Evolutionary conservation across 768 basidiomycete genomes (phyloP).

Genomic region (Podaxis sp.): DNA sequence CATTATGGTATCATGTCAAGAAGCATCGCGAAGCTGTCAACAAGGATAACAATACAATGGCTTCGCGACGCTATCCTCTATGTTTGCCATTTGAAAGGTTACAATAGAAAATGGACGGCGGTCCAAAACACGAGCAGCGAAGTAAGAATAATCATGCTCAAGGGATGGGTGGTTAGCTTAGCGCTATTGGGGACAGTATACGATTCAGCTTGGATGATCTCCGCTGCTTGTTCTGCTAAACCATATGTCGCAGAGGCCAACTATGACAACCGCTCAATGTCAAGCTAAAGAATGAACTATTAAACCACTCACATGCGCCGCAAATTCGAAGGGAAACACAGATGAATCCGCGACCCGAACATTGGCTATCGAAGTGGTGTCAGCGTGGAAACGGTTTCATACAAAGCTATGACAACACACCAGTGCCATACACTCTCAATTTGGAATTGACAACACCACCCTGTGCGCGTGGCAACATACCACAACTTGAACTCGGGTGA

Average conservation of each 20-base stretch:
- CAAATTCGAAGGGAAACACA: conserved; percentile 49
- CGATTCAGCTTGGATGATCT: conserved; percentile 21
- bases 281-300: not conserved
- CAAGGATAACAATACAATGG: not conserved
- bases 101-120: not conserved
- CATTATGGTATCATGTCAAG: not conserved
- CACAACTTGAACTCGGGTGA: conserved; percentile 45
- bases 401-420: conserved; percentile 18
- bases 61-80: not conserved
- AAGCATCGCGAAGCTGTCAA: not conserved
- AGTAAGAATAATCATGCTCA: not conserved
- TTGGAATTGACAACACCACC: conserved; percentile 33
- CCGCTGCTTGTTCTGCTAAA: conserved; percentile 28
- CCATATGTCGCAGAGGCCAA: conserved; percentile 29
- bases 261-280: conserved; percentile 15
- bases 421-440: conserved; percentile 30
- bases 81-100: not conserved
- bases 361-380: conserved; percentile 34
- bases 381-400: not conserved
- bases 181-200: conserved; percentile 19
- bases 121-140: not conserved
- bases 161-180: not conserved
- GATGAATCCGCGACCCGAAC: conserved; percentile 58
- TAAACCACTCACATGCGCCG: conserved; percentile 28
- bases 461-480: conserved; percentile 29